phyloP scores from a whole-genome alignment of 768 basidiomycete species.

The Xerocomellus chrysenteron region DNA sequence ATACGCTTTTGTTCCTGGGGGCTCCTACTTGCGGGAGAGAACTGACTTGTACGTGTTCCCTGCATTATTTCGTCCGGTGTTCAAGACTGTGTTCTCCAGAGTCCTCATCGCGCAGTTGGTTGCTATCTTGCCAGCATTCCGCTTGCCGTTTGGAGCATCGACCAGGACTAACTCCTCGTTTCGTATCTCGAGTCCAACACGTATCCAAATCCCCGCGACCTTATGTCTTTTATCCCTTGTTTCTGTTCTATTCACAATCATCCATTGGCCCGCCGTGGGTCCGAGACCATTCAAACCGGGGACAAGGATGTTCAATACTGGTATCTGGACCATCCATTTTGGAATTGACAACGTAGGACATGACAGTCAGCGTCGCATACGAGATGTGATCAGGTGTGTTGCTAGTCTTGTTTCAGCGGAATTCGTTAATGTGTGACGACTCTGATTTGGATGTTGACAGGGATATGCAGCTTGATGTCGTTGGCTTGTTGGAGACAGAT shows the following conservation, averaged over 20 bases:
- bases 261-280: conserved; percentile 47
- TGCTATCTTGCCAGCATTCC: conserved; percentile 49
- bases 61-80: background rate
- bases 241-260: conserved; percentile 54
- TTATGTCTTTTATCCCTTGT: conserved; percentile 42
- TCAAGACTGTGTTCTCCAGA: conserved; percentile 30
- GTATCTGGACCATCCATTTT: conserved; percentile 93
- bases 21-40: conserved; percentile 69
- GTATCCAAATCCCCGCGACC: conserved; percentile 32
- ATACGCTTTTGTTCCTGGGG: conserved; percentile 88
- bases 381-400: conserved; percentile 58
- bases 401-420: conserved; percentile 13
- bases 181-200: conserved; percentile 19
- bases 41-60: conserved; percentile 60
- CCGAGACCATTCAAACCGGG: conserved; percentile 62
- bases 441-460: conserved; percentile 29
- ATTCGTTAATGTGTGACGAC: background rate
- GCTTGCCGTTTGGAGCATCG: conserved; percentile 31
- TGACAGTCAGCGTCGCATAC: conserved; percentile 35
- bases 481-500: conserved; percentile 86
- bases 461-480: conserved; percentile 83
- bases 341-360: conserved; percentile 50
- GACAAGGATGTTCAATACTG: conserved; percentile 70
- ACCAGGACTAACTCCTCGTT: background rate
- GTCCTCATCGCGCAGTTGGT: conserved; percentile 54